Percentiles rank a stretch among this genome's conserved stretches.
Conservation (phyloP, 345 rosid species). For the Abelmoschus esculentus region DNA sequence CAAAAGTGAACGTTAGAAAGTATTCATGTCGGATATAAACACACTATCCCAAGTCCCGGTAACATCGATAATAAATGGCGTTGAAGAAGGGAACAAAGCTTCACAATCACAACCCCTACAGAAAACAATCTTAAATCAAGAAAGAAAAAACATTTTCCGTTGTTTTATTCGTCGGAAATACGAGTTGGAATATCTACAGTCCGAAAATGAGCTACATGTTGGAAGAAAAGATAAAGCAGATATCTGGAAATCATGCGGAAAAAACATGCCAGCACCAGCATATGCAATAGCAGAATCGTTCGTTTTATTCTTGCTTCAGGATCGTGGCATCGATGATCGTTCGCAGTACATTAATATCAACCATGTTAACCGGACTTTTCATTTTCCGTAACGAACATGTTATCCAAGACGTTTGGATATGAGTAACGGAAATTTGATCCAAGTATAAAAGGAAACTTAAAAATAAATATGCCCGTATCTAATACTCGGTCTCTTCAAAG, state of each 20-base stretch:
- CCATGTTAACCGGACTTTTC: neutral
- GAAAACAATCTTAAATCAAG: neutral
- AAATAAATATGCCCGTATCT: too few relatives aligned
- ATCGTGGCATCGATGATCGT: neutral
- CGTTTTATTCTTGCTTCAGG: neutral
- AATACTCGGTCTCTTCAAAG: too few relatives aligned
- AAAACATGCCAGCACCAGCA: slow-evolving; percentile 2
- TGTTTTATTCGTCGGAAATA: neutral
- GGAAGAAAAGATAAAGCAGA: neutral
- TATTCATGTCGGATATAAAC: neutral
- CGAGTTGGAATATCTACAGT: neutral
- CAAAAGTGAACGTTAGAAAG: neutral
- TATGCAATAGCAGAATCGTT: neutral
- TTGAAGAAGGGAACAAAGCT: neutral
- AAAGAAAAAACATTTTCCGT: neutral
- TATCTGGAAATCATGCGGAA: neutral
- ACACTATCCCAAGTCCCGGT: neutral
- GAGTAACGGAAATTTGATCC: neutral
- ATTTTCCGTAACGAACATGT: neutral
- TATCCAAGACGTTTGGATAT: too few relatives aligned
- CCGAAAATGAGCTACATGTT: neutral
- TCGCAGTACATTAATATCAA: neutral
- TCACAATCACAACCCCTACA: neutral
- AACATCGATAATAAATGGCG: neutral
- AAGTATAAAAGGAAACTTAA: too few relatives aligned